Base-by-base conservation (phyloP, 331 rosid genomes). In the Spiraea crenata region DNA sequence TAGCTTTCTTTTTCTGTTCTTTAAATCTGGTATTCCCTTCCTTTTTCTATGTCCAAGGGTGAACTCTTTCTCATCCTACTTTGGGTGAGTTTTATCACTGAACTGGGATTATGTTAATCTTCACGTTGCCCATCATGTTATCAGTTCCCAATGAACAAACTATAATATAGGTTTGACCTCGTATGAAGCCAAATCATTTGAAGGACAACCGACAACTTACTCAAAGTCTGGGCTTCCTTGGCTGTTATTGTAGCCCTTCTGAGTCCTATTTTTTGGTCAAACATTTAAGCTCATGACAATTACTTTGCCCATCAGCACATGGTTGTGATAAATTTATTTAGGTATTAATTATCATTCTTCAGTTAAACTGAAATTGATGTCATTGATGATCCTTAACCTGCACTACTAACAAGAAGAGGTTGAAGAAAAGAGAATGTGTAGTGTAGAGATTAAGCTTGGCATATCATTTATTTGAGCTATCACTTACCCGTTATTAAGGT, bases 81-180 rank as follows among this genome's bases (percentile, higher is more conserved):
- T 63, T 20, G 14, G 15, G 54, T 57, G 50, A 47, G 40, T 13
- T 58, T 17, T 10, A 46, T 44, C 1, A 0, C 1, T 37, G 48
- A 42, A 62, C 56, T 16, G 40, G 12, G 65, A 66, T 70, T 55
- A 39, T 63, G 11, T 46, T 38, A 15, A 63, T 52, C 41, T 54
- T 76, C 44, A 70, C 44, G 35, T 31, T 10, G 45, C 44, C 35
- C 42, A 55, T 54, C 13, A 20, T 38, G 37, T n/a, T 44, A 31
- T 38, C 45, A 46, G 4, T 13, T 17, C 9, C 41, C 19, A 4
- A 59, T 57, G 57, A 16, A 25, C 59, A 20, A 39, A 37, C 10
- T 49, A 40, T 37, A n/a, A n/a, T 74, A 40, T 44, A 0, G 48
- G 79, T n/a, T 41, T 67, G 45, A 58, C 55, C 44, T 75, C 46